Base-by-base conservation (phyloP, 768 basidiomycete genomes). In the Ramaria rubella region DNA sequence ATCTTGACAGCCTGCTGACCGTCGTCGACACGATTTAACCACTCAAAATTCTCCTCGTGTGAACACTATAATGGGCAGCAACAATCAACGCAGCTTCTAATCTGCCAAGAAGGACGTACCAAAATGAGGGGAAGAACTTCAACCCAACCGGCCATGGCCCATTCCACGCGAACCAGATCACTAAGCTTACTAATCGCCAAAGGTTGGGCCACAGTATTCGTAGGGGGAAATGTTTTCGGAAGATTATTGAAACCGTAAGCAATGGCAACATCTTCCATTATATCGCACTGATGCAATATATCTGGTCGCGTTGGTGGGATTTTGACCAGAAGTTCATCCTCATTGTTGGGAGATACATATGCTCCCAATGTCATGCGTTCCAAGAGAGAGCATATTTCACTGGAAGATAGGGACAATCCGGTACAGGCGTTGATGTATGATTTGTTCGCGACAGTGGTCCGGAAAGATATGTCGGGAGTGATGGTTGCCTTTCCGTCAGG, bases 191-290 rank as follows among this genome's bases (percentile, higher is more conserved):
- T 94, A 62, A 96, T 84, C 1, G 86, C 83, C 57, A 94, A 75
- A 9, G 93, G 92, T 67, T 95, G 92, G 21, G 91, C 95, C 36
- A 98, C 90, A 6, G 96, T 98, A 68, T 87, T 94, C 17, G 94
- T 96, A 6, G 83, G 73, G 1, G 96, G 96, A 81, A 99, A 94
- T 14, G 82, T 85, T 63, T 90, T 81, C 1, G 92, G 90, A 26
- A 99, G 78, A 64, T 95, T 96, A 75, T 99, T 97, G 78, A 93
- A 98, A 1, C 96, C 96, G 67, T 94, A 96, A 1, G 94, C 96
- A 61, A 99, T 90, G 9, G 96, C 96, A 2, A 87, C 92, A 61
- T 99, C 96, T 68, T 99, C 96, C 86, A 99, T 89, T 67, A 98
- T 81, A 68, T 99, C 96, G 66, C 94, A 96, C 69, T 98, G 94